A percentile compares a stretch with the other conserved stretches of the same genome.
These are phyloP conservation scores for Globisporangium uncinulatum DNA, from an alignment of 352 stramenopile species.

Conservation along the genomic window DNA sequence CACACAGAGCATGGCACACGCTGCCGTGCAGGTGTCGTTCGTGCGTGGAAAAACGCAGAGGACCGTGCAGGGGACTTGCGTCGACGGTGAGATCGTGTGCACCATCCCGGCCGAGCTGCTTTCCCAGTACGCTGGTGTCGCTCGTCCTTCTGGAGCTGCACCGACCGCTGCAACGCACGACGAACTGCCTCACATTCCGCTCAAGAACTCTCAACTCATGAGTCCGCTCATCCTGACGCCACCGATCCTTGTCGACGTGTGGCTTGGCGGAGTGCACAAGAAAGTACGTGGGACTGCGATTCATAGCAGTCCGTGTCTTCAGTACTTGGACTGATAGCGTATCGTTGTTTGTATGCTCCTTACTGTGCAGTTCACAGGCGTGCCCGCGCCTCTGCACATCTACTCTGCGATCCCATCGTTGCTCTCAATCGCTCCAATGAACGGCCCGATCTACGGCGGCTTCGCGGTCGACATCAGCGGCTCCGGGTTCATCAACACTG, in stretches of 20 bases:
- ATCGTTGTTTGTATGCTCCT: background rate
- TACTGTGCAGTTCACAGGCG: conserved; percentile 41
- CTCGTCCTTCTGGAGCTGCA: too few relatives aligned
- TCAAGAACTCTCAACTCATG: background rate
- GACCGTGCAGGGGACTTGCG: conserved; percentile 22
- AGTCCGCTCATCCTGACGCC: conserved; percentile 7
- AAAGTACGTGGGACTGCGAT: conserved; percentile 18
- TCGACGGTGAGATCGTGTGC: conserved; percentile 33
- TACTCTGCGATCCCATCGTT: conserved; percentile 42
- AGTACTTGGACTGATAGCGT: background rate
- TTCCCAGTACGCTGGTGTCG: background rate
- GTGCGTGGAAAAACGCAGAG: conserved; percentile 15
- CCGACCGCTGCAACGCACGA: background rate
- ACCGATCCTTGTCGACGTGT: conserved; percentile 56
- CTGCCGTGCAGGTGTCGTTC: conserved; percentile 41
- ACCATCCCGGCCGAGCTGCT: conserved; percentile 27
- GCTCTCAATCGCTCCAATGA: conserved; percentile 42
- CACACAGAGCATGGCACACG: conserved; percentile 15
- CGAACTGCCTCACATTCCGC: background rate
- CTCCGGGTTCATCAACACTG: conserved; percentile 55
- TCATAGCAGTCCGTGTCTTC: background rate
- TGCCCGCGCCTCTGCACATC: conserved; percentile 41
- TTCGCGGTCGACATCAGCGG: conserved; percentile 58
- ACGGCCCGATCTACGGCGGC: conserved; percentile 72
- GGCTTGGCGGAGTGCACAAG: conserved; percentile 49